Evolutionary conservation across 1,284 basidiomycete species (phyloP).

Genomic region (Malassezia arunalokei): DNA sequence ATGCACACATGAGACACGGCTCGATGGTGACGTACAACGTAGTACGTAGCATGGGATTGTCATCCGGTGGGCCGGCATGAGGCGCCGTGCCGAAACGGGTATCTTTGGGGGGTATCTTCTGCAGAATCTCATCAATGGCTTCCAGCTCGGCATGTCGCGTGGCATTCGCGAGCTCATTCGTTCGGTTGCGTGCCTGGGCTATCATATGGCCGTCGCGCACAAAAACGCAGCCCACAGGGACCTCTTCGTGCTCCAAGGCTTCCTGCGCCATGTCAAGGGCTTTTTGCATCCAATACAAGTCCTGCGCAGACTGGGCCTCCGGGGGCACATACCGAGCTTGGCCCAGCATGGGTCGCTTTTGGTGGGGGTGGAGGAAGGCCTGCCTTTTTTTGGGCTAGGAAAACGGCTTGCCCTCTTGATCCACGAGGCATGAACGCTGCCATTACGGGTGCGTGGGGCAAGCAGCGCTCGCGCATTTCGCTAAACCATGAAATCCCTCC

Average conservation of each 20-base stretch:
- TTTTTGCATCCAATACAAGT: conserved; percentile 41
- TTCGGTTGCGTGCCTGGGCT: conserved; percentile 76
- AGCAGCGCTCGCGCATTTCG: conserved; percentile 28
- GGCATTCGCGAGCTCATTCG: conserved; percentile 69
- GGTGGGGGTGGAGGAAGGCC: no score
- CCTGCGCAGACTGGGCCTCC: conserved; percentile 31
- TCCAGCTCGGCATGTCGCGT: conserved; percentile 96
- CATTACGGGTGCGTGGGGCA: conserved; percentile 36
- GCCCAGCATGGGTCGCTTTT: conserved; percentile 2
- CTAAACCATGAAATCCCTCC: conserved; percentile 31
- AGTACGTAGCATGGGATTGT: conserved; percentile 58
- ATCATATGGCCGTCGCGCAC: conserved; percentile 64
- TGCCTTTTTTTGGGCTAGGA: no score
- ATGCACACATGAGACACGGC: conserved; percentile 98
- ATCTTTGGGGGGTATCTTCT: conserved; percentile 46
- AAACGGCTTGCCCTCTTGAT: no score
- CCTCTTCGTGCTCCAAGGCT: conserved; percentile 71
- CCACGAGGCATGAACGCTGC: conserved; percentile 27
- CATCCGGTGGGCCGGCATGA: conserved; percentile 21
- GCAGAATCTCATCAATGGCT: conserved; percentile 78
- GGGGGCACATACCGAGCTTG: conserved; percentile 21
- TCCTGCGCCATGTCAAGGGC: conserved; percentile 50
- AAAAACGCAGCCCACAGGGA: conserved; percentile 94
- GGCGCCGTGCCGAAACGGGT: conserved; percentile 28
- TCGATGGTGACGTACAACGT: conserved; percentile 96